Evolutionary conservation across 2,329 filamentous ascomycete species (phyloP).

Genomic region (Neonectria coccinea): DNA sequence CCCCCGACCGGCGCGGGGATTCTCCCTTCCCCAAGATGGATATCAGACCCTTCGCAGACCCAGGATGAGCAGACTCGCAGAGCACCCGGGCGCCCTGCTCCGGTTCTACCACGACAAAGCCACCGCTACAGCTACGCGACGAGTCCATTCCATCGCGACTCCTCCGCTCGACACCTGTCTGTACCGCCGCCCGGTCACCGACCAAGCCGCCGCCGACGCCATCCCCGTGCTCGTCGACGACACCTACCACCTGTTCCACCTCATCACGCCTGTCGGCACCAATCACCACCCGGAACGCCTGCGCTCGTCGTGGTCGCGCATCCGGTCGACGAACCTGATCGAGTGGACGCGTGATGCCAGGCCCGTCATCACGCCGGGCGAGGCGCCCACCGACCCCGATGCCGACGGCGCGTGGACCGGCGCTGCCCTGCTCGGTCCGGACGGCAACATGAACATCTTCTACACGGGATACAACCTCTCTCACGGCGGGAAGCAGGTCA

Average conservation of each 20-base stretch:
- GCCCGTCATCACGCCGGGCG: slow-evolving; percentile 42
- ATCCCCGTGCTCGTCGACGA: slow-evolving; percentile 52
- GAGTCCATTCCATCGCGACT: slow-evolving; percentile 35
- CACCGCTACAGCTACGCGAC: slow-evolving; percentile 26
- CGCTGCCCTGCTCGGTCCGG: slow-evolving; percentile 47
- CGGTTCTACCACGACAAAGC: slow-evolving; percentile 10
- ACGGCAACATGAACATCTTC: slow-evolving; percentile 51
- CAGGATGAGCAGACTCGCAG: slow-evolving; percentile 6
- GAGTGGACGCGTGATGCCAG: slow-evolving; percentile 47
- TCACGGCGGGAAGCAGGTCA: slow-evolving; percentile 48
- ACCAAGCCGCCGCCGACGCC: slow-evolving; percentile 50
- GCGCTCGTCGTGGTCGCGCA: slow-evolving; percentile 48
- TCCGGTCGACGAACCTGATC: slow-evolving; percentile 47
- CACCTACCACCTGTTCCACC: slow-evolving; percentile 54
- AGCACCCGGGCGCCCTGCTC: slow-evolving; percentile 1
- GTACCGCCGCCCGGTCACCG: slow-evolving; percentile 45
- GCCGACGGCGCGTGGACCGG: slow-evolving; percentile 52
- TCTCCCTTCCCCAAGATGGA: neutral
- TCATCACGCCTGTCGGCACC: slow-evolving; percentile 48
- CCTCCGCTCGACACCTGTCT: slow-evolving; percentile 43
- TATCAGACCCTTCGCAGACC: neutral
- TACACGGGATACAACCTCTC: slow-evolving; percentile 53
- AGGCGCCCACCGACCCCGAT: slow-evolving; percentile 40
- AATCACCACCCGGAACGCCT: slow-evolving; percentile 50
- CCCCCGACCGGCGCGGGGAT: neutral